These are phyloP conservation scores for Spirogloea muscicola DNA, from an alignment of 139 green algal genomes.

Conservation along the genomic window DNA sequence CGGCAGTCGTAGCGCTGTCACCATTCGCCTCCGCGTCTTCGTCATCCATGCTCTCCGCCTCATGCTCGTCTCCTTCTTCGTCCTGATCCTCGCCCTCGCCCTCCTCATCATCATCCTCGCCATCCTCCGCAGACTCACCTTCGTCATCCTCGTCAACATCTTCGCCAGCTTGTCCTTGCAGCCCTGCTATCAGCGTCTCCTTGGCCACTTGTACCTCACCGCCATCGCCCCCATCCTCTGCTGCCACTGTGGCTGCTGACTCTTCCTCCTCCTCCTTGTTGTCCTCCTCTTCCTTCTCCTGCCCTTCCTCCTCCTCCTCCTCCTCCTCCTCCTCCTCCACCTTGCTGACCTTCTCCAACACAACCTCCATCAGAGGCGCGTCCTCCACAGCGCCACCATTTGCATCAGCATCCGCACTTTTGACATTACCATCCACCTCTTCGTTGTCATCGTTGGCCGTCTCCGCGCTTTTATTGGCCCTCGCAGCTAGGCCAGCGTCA, in stretches of 20 bases:
- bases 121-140: background rate
- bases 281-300: background rate
- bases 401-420: background rate
- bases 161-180: background rate
- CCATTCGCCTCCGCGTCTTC: background rate
- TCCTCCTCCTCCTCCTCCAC: background rate
- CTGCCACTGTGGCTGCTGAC: background rate
- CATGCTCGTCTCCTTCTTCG: background rate
- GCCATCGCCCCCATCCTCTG: background rate
- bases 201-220: background rate
- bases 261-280: background rate
- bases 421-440: background rate
- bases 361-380: background rate
- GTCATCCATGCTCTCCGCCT: background rate
- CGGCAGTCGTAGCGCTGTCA: too few species aligned
- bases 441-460: background rate
- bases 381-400: background rate
- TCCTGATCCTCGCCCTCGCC: conserved; percentile 7
- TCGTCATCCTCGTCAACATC: background rate
- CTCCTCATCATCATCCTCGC: background rate
- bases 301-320: background rate
- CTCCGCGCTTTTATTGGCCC: background rate
- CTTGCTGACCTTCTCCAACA: background rate
- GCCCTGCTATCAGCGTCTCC: background rate
- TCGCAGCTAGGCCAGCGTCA: background rate